Percentiles rank a stretch among this genome's conserved stretches.
Conservation (phyloP, 2,329 filamentous ascomycete species). For the Cytospora schulzeri region DNA sequence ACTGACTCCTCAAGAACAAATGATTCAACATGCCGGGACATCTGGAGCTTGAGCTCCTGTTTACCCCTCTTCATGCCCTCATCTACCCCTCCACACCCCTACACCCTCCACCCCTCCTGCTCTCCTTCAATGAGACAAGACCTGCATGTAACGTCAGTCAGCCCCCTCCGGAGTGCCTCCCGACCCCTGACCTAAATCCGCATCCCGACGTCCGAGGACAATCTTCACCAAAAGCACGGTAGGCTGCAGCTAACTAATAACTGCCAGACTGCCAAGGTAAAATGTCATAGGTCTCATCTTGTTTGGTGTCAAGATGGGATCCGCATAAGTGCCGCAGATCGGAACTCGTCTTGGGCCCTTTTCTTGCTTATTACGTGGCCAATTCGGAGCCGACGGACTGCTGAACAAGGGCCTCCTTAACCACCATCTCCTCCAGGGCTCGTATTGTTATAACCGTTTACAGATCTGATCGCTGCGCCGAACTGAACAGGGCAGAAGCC, state of each 20-base stretch:
- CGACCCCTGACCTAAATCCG: background rate
- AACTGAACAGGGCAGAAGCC: too few species aligned
- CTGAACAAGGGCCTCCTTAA: background rate
- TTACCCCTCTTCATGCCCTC: background rate
- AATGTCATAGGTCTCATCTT: background rate
- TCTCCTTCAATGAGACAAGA: background rate
- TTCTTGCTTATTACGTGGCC: background rate
- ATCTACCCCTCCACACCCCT: background rate
- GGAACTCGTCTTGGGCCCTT: background rate
- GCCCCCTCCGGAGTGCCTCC: background rate
- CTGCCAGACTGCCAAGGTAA: background rate
- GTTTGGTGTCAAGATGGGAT: background rate
- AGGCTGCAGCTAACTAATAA: too few species aligned
- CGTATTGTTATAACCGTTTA: background rate
- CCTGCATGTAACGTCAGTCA: background rate
- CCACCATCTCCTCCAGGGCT: too few species aligned
- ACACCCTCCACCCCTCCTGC: background rate
- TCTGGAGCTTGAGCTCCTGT: background rate
- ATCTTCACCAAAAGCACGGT: background rate
- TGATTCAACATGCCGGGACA: background rate
- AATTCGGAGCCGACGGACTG: background rate
- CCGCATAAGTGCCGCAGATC: background rate
- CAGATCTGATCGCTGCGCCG: too few species aligned
- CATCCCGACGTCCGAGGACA: background rate
- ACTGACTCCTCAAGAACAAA: too few species aligned